Conservation (phyloP, 2,329 filamentous ascomycete species). For the Akanthomyces lecanii region DNA sequence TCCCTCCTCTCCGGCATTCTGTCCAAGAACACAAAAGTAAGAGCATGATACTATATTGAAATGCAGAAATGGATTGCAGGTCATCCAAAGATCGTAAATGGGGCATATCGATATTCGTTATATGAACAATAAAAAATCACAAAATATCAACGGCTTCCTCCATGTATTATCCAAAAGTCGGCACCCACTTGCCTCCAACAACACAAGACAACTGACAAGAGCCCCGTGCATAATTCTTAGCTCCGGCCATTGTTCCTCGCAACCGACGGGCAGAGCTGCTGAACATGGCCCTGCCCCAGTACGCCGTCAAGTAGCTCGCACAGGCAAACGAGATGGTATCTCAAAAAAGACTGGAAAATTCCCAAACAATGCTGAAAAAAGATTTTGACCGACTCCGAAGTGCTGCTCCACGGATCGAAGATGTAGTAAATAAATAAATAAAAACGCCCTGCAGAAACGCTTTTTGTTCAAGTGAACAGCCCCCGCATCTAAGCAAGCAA, state of each 20-base stretch:
- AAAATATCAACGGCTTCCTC: not conserved
- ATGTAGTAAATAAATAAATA: not conserved
- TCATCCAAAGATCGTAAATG: slow-evolving; percentile 4
- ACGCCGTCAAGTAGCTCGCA: not conserved
- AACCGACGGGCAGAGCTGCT: not conserved
- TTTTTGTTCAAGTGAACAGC: not conserved
- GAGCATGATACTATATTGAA: not conserved
- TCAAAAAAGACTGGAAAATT: not conserved
- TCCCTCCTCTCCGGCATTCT: no score
- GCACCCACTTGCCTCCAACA: not conserved
- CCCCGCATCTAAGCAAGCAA: not conserved
- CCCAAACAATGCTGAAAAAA: slow-evolving; percentile 4
- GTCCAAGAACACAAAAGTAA: no score
- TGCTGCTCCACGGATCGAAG: not conserved
- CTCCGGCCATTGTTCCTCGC: no score
- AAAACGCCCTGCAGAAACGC: slow-evolving; percentile 13
- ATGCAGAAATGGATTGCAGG: not conserved
- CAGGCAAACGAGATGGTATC: slow-evolving; percentile 1
- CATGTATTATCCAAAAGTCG: slow-evolving; percentile 5
- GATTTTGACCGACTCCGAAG: not conserved
- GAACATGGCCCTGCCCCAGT: not conserved
- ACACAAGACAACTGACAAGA: not conserved
- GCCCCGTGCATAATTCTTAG: not conserved
- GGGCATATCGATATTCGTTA: slow-evolving; percentile 15
- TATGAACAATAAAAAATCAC: slow-evolving; percentile 3